phyloP scores from a whole-genome alignment of 495 filamentous ascomycete genomes.

The Pseudevernia furfuracea region DNA sequence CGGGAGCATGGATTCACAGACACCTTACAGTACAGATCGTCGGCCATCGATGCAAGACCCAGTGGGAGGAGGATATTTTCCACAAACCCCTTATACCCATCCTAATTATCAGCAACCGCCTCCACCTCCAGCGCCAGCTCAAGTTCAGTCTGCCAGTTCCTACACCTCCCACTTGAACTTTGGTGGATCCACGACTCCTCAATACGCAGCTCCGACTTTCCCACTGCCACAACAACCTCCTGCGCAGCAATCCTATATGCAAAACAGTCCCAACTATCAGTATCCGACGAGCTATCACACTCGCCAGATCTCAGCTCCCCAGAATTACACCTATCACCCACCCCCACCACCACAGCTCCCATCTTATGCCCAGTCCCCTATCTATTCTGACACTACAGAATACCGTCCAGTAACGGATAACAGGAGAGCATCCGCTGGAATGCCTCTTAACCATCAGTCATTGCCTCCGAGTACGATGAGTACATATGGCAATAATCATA shows the following conservation, averaged over 20 bases:
- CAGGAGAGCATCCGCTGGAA: constrained; percentile 9
- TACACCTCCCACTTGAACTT: constrained; percentile 26
- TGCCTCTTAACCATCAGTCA: constrained; percentile 13
- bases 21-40: constrained; percentile 19
- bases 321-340: constrained; percentile 19
- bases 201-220: constrained; percentile 24
- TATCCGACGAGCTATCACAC: constrained; percentile 19
- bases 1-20: constrained; percentile 40
- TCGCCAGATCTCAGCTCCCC: constrained; percentile 23
- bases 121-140: constrained; percentile 20
- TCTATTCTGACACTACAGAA: constrained; percentile 15
- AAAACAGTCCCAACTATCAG: constrained; percentile 17
- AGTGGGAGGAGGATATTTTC: constrained; percentile 17
- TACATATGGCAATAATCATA: constrained; percentile 19
- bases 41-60: constrained; percentile 24
- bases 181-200: constrained; percentile 19
- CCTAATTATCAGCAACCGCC: constrained; percentile 18
- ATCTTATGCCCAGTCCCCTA: constrained; percentile 17
- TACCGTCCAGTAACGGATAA: constrained; percentile 12
- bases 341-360: constrained; percentile 17
- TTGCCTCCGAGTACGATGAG: constrained; percentile 15
- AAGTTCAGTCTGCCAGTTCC: constrained; percentile 17
- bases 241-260: constrained; percentile 18
- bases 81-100: constrained; percentile 5
- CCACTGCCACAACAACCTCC: constrained; percentile 19